Base-by-base conservation (phyloP, 1,284 basidiomycete genomes). In the Cryptococcus sp. region DNA sequence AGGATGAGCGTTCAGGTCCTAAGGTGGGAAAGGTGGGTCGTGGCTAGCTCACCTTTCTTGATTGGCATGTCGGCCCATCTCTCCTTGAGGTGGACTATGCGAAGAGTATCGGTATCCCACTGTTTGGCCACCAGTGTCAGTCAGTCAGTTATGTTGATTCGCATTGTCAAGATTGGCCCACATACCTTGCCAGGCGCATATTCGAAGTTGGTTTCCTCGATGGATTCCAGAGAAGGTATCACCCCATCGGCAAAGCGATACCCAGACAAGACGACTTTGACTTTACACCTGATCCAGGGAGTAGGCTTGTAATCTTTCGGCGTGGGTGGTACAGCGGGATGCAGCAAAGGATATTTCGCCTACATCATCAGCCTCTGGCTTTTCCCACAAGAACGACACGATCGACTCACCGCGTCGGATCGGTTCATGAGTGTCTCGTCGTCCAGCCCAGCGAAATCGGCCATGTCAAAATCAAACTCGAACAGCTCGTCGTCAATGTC, bases 61-160 rank as follows among this genome's bases (percentile, higher is more conserved):
- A 66, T 43, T 1, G 50, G 51, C n/a, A 68, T 28, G 32, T 69
- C 64, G 2, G 60, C 58, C 70, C 68, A 69, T n/a, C 67, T 57
- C 43, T 69, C 70, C 46, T 66, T 68, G 24, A 72, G 60, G 34
- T 69, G 69, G 5, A 71, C 57, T 4, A 66, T 47, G 12, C 60
- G 57, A 9, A 44, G 52, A 0, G 25, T 37, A 1, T 52, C 55
- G 7, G 32, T 45, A 7, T 56, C 45, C 0, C 51, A 51, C 3
- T 52, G 35, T 2, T 52, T 54, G 2, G 65, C 60, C 9, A 65
- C 44, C 16, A 65, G 41, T 0, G 66, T 68, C 67, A 65, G 48
- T 6, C 16, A 5, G 43, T 50, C 42, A 49, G 45, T n/a, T n/a
- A n/a, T n/a, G n/a, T n/a, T n/a, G n/a, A n/a, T n/a, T n/a, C n/a